Percentiles rank a stretch among this genome's conserved stretches.
These are phyloP conservation scores for Saccharomyces pastorianus DNA, from an alignment of 1,139 yeast species.

Conservation along the genomic window DNA sequence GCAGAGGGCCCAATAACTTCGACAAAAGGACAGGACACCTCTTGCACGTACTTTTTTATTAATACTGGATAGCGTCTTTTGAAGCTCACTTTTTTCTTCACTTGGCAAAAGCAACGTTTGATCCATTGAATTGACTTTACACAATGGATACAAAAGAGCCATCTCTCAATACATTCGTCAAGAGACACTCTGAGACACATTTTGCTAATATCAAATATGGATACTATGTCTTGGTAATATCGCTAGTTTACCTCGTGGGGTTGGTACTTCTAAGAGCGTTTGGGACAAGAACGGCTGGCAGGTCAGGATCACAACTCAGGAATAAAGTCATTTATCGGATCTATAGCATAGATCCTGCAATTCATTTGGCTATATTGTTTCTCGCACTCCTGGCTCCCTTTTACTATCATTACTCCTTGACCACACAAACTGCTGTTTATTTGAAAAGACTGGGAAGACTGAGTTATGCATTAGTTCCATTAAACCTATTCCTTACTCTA, in stretches of 20 bases:
- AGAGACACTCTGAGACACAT: slow-evolving; percentile 25
- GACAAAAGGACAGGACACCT: no score
- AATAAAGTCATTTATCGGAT: not conserved
- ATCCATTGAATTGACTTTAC: not conserved
- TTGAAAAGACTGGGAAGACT: slow-evolving; percentile 68
- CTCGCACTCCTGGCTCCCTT: slow-evolving; percentile 9
- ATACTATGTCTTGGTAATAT: slow-evolving; percentile 18
- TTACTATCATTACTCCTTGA: slow-evolving; percentile 17
- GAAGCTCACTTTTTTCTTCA: not conserved
- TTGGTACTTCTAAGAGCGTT: slow-evolving; percentile 12
- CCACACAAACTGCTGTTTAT: slow-evolving; percentile 18
- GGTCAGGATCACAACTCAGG: slow-evolving; percentile 1
- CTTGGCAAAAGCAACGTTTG: not conserved
- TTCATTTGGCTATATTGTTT: slow-evolving; percentile 5
- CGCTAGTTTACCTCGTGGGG: slow-evolving; percentile 16
- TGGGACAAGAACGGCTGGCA: not conserved
- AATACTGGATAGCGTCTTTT: no score
- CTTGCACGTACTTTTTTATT: not conserved
- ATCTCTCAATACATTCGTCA: slow-evolving; percentile 2
- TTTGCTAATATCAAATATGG: slow-evolving; percentile 30
- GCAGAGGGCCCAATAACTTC: not conserved
- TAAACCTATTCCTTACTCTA: slow-evolving; percentile 60
- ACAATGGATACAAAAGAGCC: not conserved
- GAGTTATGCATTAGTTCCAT: slow-evolving; percentile 66
- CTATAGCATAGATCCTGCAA: slow-evolving; percentile 2